phyloP scores from a whole-genome alignment of 176 grass and related monocot genomes.

The Hordeum vulgare region MorexV3_pseudomolecules_assembly NC_058524.1:18342900-18343399 shows the following conservation, averaged over 20 bases:
- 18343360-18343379: too few species aligned
- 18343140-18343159: background rate
- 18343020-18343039: background rate
- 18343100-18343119: background rate
- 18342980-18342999: background rate
- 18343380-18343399: conserved; percentile 33
- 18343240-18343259: background rate
- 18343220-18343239: conserved; percentile 24
- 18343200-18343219: background rate
- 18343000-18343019: background rate
- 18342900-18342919: too few species aligned
- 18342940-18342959: too few species aligned
- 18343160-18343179: background rate
- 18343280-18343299: background rate
- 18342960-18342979: too few species aligned
- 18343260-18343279: conserved; percentile 9
- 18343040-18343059: background rate
- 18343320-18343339: background rate
- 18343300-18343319: background rate
- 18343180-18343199: background rate
- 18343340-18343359: background rate
- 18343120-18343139: background rate
- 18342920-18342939: too few species aligned
- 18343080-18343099: background rate
- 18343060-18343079: background rate